phyloP scores from a whole-genome alignment of 1,139 yeast genomes.

The Schwanniomyces etchellsii region DNA sequence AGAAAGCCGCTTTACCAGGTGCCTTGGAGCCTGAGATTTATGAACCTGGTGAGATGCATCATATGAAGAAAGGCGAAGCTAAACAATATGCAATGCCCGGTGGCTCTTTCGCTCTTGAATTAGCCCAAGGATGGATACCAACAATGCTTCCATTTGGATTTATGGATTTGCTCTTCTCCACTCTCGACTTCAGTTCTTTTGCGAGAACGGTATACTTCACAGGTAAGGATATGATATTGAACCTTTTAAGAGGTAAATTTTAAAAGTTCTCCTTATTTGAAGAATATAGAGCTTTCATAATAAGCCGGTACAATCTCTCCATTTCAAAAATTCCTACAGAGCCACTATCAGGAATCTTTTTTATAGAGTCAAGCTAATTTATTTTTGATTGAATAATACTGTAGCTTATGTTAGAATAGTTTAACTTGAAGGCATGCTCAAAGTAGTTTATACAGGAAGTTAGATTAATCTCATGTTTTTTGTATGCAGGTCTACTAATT shows the following conservation, averaged over 20 bases:
- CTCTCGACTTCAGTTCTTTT: conserved; percentile 71
- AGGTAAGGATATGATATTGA: conserved; percentile 68
- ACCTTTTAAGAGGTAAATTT: conserved; percentile 65
- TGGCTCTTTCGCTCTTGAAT: conserved; percentile 82
- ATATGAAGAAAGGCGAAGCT: conserved; percentile 61
- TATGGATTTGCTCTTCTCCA: conserved; percentile 71
- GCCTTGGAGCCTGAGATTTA: conserved; percentile 61
- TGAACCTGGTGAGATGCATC: conserved; percentile 79
- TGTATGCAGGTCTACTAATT: too few species aligned
- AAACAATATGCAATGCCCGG: conserved; percentile 85
- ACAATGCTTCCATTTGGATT: conserved; percentile 96
- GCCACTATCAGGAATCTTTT: too few species aligned
- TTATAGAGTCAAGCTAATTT: too few species aligned
- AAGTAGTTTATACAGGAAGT: too few species aligned
- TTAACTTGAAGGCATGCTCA: too few species aligned
- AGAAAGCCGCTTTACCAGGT: conserved; percentile 64
- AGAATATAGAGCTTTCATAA: not conserved
- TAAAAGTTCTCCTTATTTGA: too few species aligned
- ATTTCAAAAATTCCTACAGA: not conserved
- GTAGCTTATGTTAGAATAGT: too few species aligned
- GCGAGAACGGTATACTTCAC: conserved; percentile 67
- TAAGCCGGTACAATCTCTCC: not conserved
- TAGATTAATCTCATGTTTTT: too few species aligned
- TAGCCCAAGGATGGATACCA: conserved; percentile 99
- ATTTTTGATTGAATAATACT: too few species aligned